Evolutionary conservation across 805 yeast genomes (phyloP).

Genomic region (Ogataea henricii): DNA sequence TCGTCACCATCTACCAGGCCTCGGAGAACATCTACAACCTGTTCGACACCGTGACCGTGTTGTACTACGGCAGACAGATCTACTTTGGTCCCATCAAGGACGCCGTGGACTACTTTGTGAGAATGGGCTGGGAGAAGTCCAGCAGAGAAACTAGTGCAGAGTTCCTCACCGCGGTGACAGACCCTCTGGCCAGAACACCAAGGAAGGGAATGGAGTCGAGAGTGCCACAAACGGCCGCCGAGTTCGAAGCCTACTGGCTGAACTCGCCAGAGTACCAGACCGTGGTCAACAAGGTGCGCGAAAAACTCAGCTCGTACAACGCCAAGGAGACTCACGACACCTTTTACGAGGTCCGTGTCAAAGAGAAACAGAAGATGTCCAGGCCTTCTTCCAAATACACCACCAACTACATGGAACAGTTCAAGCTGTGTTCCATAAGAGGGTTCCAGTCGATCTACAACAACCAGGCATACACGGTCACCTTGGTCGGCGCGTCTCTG

Average conservation of each 20-base stretch:
- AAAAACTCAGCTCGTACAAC: slow-evolving; percentile 34
- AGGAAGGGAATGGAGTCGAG: slow-evolving; percentile 49
- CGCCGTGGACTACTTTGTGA: slow-evolving; percentile 56
- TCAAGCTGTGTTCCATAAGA: slow-evolving; percentile 53
- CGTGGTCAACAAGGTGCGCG: slow-evolving; percentile 38
- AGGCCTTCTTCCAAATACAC: slow-evolving; percentile 39
- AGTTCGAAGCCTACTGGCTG: slow-evolving; percentile 63
- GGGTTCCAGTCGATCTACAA: slow-evolving; percentile 55
- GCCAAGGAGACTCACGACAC: slow-evolving; percentile 37
- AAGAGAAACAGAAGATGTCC: slow-evolving; percentile 42
- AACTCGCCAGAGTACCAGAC: slow-evolving; percentile 53
- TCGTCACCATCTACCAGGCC: slow-evolving; percentile 70
- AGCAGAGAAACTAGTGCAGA: slow-evolving; percentile 70
- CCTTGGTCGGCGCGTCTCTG: slow-evolving; percentile 50
- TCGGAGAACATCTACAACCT: slow-evolving; percentile 62
- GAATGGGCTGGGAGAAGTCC: slow-evolving; percentile 65
- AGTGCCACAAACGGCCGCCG: slow-evolving; percentile 57
- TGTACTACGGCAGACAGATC: slow-evolving; percentile 63
- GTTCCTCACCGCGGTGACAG: slow-evolving; percentile 66
- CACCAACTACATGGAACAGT: slow-evolving; percentile 50
- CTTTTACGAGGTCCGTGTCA: slow-evolving; percentile 32
- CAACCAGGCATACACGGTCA: slow-evolving; percentile 56
- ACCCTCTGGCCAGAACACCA: slow-evolving; percentile 57
- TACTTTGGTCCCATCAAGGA: slow-evolving; percentile 55
- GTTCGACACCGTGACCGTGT: slow-evolving; percentile 61